A percentile compares a stretch with the other conserved stretches of the same genome.
phyloP scores from a whole-genome alignment of 1,284 basidiomycete genomes.

The Phaffia rhodozyma region DNA sequence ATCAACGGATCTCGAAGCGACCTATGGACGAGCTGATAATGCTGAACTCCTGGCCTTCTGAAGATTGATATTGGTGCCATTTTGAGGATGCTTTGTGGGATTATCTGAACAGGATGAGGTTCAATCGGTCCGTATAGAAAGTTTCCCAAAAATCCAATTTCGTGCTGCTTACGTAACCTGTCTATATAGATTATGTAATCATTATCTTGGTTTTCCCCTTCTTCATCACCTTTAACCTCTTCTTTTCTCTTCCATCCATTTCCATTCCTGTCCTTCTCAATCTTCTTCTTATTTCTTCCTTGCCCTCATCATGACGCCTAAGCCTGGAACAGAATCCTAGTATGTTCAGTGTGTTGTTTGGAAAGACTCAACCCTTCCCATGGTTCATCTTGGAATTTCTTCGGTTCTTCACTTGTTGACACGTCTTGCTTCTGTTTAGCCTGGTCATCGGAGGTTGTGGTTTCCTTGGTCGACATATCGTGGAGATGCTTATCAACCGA shows the following conservation, averaged over 20 bases:
- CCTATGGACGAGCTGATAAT: slow-evolving; percentile 94
- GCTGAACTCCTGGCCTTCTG: slow-evolving; percentile 72
- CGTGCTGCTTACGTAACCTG: no score
- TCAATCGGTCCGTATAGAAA: no score
- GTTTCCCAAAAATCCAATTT: no score
- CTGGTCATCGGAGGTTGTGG: slow-evolving; percentile 84
- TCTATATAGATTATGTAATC: no score
- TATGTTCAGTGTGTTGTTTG: neutral
- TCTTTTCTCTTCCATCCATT: neutral
- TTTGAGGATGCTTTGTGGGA: neutral
- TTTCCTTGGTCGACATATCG: slow-evolving; percentile 81
- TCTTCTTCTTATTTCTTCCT: neutral
- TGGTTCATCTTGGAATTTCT: neutral
- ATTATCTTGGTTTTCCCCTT: no score
- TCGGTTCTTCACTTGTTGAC: slow-evolving; percentile 23
- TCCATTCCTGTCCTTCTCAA: neutral
- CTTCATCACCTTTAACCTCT: neutral
- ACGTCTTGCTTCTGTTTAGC: slow-evolving; percentile 14
- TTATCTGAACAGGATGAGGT: no score
- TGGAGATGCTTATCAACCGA: slow-evolving; percentile 62
- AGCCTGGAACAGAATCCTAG: slow-evolving; percentile 18
- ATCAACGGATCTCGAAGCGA: slow-evolving; percentile 92
- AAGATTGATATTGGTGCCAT: slow-evolving; percentile 64
- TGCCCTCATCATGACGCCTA: slow-evolving; percentile 6
- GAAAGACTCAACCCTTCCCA: neutral